Evolutionary conservation across 345 rosid species (phyloP).

Genomic region (Clausena lansium): DNA sequence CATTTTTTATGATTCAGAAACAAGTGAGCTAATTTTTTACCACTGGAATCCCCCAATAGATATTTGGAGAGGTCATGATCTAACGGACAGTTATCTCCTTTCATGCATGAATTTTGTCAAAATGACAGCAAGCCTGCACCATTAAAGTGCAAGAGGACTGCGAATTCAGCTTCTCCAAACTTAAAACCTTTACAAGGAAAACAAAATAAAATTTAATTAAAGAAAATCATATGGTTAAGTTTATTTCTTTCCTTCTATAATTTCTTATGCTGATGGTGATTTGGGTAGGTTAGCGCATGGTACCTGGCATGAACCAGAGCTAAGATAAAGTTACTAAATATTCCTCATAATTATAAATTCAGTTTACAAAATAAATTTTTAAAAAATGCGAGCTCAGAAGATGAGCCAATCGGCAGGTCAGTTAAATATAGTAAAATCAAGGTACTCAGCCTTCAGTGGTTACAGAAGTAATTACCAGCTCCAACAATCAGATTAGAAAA

Average conservation of each 20-base stretch:
- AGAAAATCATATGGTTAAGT: not conserved
- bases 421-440: not conserved
- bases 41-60: slow-evolving; percentile 17
- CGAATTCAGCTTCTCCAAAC: too few species aligned
- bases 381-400: not conserved
- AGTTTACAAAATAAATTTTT: not conserved
- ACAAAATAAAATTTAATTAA: too few species aligned
- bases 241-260: not conserved
- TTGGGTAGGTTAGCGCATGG: not conserved
- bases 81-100: too few species aligned
- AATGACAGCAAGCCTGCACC: too few species aligned
- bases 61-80: too few species aligned
- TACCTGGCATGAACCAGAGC: not conserved
- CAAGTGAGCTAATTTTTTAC: slow-evolving; percentile 20
- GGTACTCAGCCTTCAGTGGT: not conserved
- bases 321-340: not conserved
- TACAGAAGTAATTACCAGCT: not conserved
- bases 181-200: too few species aligned
- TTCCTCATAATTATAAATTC: not conserved
- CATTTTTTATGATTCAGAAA: slow-evolving; percentile 7
- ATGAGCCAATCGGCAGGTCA: not conserved
- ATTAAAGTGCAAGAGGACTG: too few species aligned
- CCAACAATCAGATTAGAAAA: not conserved
- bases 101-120: too few species aligned
- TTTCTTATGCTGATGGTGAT: not conserved